Conservation (phyloP, 2,329 filamentous ascomycete genomes). For the Daldinia sp. region DNA sequence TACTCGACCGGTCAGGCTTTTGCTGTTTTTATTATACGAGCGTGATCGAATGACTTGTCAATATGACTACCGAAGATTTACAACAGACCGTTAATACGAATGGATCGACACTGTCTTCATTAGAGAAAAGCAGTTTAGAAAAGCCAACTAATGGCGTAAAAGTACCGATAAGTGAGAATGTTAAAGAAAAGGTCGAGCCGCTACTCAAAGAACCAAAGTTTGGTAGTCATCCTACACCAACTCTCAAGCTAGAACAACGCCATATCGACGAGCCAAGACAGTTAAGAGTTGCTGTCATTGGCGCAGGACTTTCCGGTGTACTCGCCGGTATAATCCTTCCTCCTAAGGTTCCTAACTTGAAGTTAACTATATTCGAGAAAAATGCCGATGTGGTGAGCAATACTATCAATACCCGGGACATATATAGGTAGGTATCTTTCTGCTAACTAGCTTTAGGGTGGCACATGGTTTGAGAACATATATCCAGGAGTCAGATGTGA, state of each 20-base stretch:
- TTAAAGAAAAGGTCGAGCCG: conserved; percentile 21
- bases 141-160: conserved; percentile 31
- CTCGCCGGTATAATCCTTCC: conserved; percentile 75
- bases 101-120: conserved; percentile 12
- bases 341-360: conserved; percentile 74
- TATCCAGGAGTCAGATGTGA: conserved; percentile 77
- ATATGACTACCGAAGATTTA: conserved; percentile 31
- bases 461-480: conserved; percentile 66
- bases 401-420: background rate
- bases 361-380: conserved; percentile 76
- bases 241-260: conserved; percentile 52
- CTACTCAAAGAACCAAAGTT: conserved; percentile 30
- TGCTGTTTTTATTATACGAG: background rate
- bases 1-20: conserved; percentile 11
- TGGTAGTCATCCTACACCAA: conserved; percentile 32
- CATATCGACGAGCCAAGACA: conserved; percentile 62
- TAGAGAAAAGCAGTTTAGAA: conserved; percentile 6
- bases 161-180: conserved; percentile 22
- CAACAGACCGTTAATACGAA: conserved; percentile 20
- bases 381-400: conserved; percentile 72
- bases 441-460: conserved; percentile 54
- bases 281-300: conserved; percentile 70
- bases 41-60: conserved; percentile 12
- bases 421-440: background rate
- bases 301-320: conserved; percentile 73